A percentile compares a stretch with the other conserved stretches of the same genome.
These are phyloP conservation scores for Claviceps paspali DNA, from an alignment of 2,329 filamentous ascomycete genomes.

Conservation along the genomic window DNA sequence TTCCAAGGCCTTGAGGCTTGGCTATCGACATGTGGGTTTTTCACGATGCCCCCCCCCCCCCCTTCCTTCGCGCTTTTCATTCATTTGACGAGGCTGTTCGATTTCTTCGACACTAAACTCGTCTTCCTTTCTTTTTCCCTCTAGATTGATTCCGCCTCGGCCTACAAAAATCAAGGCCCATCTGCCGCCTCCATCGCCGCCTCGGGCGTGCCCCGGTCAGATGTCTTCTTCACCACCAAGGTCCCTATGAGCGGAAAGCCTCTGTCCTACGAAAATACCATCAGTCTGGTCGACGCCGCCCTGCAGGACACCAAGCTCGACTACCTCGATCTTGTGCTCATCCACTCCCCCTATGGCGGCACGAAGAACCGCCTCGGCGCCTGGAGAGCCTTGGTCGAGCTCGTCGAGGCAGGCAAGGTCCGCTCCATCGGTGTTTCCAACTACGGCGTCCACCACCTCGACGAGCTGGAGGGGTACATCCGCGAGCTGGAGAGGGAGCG, in stretches of 20 bases:
- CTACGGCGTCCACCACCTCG: constrained; percentile 47
- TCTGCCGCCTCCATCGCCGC: constrained; percentile 29
- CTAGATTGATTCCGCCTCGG: constrained; percentile 37
- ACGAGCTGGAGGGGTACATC: constrained; percentile 44
- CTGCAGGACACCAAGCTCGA: constrained; percentile 45
- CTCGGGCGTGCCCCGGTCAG: constrained; percentile 26
- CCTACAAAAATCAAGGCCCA: constrained; percentile 35
- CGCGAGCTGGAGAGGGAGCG: constrained; percentile 45
- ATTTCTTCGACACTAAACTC: not conserved
- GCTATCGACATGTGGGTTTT: constrained; percentile 34
- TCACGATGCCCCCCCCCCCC: not conserved
- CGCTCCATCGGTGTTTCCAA: constrained; percentile 50
- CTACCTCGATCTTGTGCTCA: constrained; percentile 53
- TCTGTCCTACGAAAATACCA: constrained; percentile 46
- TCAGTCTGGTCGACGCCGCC: constrained; percentile 46
- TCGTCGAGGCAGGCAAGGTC: constrained; percentile 44
- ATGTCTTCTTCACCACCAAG: constrained; percentile 43
- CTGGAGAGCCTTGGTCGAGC: constrained; percentile 49
- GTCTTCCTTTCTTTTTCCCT: not conserved
- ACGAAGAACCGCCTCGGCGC: constrained; percentile 38
- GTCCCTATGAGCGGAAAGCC: constrained; percentile 25
- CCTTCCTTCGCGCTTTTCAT: no score
- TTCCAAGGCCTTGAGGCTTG: constrained; percentile 30
- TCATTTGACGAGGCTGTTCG: no score
- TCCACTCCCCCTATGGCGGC: constrained; percentile 47